Evolutionary conservation across 306 rosid species (phyloP), one percentile per base, ranked within the genome.

Genomic region (Coriaria nepalensis): DNA sequence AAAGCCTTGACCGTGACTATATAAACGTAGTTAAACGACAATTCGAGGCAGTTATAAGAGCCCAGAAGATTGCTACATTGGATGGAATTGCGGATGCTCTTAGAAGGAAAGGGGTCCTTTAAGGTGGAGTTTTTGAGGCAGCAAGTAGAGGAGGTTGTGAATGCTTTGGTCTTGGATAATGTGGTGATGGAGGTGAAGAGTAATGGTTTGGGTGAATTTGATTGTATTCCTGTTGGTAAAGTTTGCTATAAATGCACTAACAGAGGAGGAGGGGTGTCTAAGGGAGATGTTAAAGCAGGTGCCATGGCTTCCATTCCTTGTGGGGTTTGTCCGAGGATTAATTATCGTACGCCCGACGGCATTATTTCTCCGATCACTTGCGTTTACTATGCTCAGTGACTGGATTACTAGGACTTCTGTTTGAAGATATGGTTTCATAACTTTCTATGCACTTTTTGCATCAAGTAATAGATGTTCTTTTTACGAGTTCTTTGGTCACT

Each of bases 321-420:
- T 40, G 86, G 81, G 48, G 87, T 80, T 64, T 87, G 96, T 64
- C 85, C 90, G 0, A 50, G 81, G 44, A 70, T 74, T 13, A 77
- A 49, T 61, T 14, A 36, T 4, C 82, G 96, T 48, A 57, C 94
- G 7, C 70, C 84, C 2, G 74, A 77, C 53, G 92, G 92, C 53
- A 53, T 66, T 53, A 63, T 82, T 51, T 87, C 94, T 13, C 92
- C 94, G 2, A 58, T 7, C 10, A 80, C 85, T 46, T 83, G 94
- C 45, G 77, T 45, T 8, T 78, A 83, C 61, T 80, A 49, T 42
- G 46, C 66, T 8, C 67, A 78, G 46, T 87, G 94, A 94, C 60
- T 83, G 66, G 75, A 78, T 34, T 87, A 83, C 72, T 87, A 44
- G 35, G 29, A 20, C 3, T 20, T 20, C 3, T 20, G 29, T 20